Percentiles rank a stretch among this genome's conserved stretches.
Conservation (phyloP, 2,329 filamentous ascomycete species). For the Cladosporium sp. region DNA sequence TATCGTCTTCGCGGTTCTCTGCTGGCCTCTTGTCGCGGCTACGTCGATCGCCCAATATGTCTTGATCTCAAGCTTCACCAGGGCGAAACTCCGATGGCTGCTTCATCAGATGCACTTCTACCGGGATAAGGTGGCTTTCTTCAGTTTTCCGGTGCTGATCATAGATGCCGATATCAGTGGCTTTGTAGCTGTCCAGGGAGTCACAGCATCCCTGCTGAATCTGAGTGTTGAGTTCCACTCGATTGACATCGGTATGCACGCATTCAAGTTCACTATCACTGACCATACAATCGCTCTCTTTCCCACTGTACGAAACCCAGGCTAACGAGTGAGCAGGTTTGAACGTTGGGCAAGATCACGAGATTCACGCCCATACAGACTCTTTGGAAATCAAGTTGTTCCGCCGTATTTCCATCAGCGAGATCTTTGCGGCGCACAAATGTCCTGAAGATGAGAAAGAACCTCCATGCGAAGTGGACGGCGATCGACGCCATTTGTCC, state of each 20-base stretch:
- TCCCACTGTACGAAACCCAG: neutral
- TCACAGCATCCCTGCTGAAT: conserved; percentile 53
- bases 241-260: conserved; percentile 49
- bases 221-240: conserved; percentile 54
- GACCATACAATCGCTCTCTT: neutral
- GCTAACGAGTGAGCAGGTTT: conserved; percentile 55
- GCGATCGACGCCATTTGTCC: neutral
- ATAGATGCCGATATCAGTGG: conserved; percentile 57
- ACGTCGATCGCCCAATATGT: conserved; percentile 52
- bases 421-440: conserved; percentile 57
- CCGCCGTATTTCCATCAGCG: conserved; percentile 51
- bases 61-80: conserved; percentile 33
- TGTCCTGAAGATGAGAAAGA: conserved; percentile 52
- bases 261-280: neutral
- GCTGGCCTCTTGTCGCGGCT: conserved; percentile 46
- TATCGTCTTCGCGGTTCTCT: conserved; percentile 43
- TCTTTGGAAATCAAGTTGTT: conserved; percentile 51
- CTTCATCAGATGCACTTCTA: conserved; percentile 51
- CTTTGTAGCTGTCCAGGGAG: conserved; percentile 52
- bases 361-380: conserved; percentile 53
- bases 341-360: conserved; percentile 26
- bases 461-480: conserved; percentile 24
- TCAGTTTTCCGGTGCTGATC: conserved; percentile 53
- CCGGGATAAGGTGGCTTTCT: conserved; percentile 52
- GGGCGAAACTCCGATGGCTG: conserved; percentile 26